These are phyloP conservation scores for Nakazawaea wyomingensis DNA, from an alignment of 805 yeast genomes.

Conservation along the genomic window DNA sequence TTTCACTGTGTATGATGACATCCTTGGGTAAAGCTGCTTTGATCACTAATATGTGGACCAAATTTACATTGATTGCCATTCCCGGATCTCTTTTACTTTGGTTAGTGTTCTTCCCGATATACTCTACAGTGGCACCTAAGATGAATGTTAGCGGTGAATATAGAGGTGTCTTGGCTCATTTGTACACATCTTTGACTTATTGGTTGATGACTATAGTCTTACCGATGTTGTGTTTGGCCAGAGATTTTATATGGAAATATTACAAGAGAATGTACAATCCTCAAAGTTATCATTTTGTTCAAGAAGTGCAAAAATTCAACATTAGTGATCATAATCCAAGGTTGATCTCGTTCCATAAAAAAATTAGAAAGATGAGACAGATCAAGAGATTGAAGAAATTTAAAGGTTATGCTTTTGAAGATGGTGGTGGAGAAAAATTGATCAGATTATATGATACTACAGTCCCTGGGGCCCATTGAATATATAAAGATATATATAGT, in stretches of 20 bases:
- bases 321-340: conserved; percentile 94
- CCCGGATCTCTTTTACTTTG: conserved; percentile 89
- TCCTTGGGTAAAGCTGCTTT: conserved; percentile 94
- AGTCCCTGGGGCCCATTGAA: conserved; percentile 17
- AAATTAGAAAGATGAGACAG: conserved; percentile 94
- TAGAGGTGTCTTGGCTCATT: conserved; percentile 67
- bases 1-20: conserved; percentile 81
- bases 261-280: conserved; percentile 90
- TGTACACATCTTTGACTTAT: conserved; percentile 72
- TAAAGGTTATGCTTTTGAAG: conserved; percentile 97
- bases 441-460: conserved; percentile 95
- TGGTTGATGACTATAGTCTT: conserved; percentile 81
- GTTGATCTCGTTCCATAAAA: conserved; percentile 93
- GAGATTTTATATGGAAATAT: conserved; percentile 94
- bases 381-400: conserved; percentile 97
- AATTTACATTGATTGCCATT: conserved; percentile 83
- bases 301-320: conserved; percentile 93
- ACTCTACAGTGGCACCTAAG: conserved; percentile 79
- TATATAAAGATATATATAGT: not conserved
- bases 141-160: conserved; percentile 80
- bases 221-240: conserved; percentile 69
- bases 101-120: conserved; percentile 82
- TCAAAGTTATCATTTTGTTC: conserved; percentile 90
- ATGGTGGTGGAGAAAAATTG: conserved; percentile 87
- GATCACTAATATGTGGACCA: conserved; percentile 90